A percentile compares a stretch with the other conserved stretches of the same genome.
These are phyloP conservation scores for Moesziomyces globuligerus DNA, from an alignment of 1,284 basidiomycete genomes.

Conservation along the genomic window DNA sequence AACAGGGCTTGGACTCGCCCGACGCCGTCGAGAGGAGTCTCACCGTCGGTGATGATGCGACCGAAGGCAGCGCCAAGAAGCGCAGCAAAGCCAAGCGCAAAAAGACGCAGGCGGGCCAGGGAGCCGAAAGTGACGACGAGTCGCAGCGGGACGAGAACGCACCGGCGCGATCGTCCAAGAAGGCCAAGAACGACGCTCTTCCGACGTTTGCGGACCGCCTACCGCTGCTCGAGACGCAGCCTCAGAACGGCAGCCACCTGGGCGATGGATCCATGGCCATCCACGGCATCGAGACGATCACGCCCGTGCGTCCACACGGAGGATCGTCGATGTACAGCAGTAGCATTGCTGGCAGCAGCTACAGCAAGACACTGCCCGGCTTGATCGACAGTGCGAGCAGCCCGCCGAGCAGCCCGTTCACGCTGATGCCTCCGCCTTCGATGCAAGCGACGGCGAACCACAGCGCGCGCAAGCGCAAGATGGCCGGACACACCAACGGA, in stretches of 20 bases:
- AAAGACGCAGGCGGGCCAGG: slow-evolving; percentile 22
- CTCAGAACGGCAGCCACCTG: slow-evolving; percentile 12
- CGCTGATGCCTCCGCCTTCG: slow-evolving; percentile 57
- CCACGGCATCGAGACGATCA: slow-evolving; percentile 38
- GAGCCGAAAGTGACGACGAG: slow-evolving; percentile 31
- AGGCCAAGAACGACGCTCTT: slow-evolving; percentile 13
- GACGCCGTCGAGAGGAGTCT: slow-evolving; percentile 22
- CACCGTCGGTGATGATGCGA: slow-evolving; percentile 1
- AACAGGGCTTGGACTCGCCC: slow-evolving; percentile 21
- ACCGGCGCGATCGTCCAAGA: slow-evolving; percentile 23
- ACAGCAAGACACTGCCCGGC: slow-evolving; percentile 48
- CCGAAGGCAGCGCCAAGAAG: slow-evolving; percentile 29
- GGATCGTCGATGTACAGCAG: slow-evolving; percentile 38
- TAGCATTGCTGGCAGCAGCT: slow-evolving; percentile 49
- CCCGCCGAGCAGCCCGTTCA: slow-evolving; percentile 55
- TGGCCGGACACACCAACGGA: slow-evolving; percentile 40
- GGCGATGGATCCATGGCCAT: slow-evolving; percentile 21
- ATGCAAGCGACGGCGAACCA: slow-evolving; percentile 45
- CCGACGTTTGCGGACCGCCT: slow-evolving; percentile 22
- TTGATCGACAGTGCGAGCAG: slow-evolving; percentile 60
- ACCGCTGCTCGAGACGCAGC: slow-evolving; percentile 47
- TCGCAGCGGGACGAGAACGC: slow-evolving; percentile 24
- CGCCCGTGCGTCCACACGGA: slow-evolving; percentile 40
- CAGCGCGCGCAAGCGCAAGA: slow-evolving; percentile 54
- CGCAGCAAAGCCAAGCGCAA: slow-evolving; percentile 46